These are phyloP conservation scores for Apiospora rasikravindrae DNA, from an alignment of 2,329 filamentous ascomycete genomes.

Conservation along the genomic window DNA sequence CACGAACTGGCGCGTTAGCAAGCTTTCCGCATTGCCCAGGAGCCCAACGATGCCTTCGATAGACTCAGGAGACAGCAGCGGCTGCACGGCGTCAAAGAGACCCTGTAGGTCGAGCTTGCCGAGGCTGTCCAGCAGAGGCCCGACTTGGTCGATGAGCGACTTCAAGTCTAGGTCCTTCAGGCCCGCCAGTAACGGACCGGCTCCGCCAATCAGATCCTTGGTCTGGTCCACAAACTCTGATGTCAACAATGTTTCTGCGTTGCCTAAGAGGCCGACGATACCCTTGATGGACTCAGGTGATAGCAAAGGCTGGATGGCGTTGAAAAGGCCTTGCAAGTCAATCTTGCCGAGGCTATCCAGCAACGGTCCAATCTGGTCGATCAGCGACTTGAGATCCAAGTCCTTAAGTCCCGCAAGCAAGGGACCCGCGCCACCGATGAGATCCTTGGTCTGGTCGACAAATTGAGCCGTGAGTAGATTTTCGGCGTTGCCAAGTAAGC, in stretches of 20 bases:
- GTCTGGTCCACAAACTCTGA: constrained; percentile 29
- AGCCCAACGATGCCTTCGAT: constrained; percentile 37
- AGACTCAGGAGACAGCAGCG: constrained; percentile 41
- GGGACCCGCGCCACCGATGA: constrained; percentile 31
- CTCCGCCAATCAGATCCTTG: constrained; percentile 31
- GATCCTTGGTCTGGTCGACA: constrained; percentile 30
- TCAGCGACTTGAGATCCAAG: constrained; percentile 32
- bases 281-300: constrained; percentile 33
- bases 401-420: constrained; percentile 38
- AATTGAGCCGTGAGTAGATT: constrained; percentile 32
- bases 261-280: constrained; percentile 34
- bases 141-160: constrained; percentile 26
- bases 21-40: constrained; percentile 35
- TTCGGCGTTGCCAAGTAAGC: constrained; percentile 33
- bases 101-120: constrained; percentile 36
- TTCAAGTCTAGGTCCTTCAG: constrained; percentile 37
- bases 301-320: constrained; percentile 37
- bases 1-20: constrained; percentile 34
- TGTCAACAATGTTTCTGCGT: constrained; percentile 32
- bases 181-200: constrained; percentile 38
- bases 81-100: constrained; percentile 39
- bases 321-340: constrained; percentile 26
- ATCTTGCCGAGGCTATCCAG: constrained; percentile 36
- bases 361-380: constrained; percentile 27
- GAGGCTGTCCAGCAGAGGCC: constrained; percentile 28